Percentiles rank a stretch among this genome's conserved stretches.
Conservation (phyloP, 768 basidiomycete genomes). For the Xanthoconium stramineum region DNA sequence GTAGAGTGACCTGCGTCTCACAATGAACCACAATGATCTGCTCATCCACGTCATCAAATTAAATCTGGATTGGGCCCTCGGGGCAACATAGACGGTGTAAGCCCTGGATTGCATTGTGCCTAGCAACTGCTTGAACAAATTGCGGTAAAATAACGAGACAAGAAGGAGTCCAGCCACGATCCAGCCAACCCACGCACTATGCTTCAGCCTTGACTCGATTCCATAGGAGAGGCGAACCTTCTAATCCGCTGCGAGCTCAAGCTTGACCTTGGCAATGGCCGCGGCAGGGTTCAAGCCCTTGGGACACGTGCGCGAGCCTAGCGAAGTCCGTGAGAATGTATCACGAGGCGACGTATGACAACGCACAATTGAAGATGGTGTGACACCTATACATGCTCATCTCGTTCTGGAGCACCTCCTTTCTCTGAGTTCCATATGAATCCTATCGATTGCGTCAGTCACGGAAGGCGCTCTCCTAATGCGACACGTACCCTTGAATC, state of each 20-base stretch:
- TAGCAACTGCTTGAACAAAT: neutral
- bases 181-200: neutral
- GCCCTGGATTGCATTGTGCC: no score
- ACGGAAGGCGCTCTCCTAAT: neutral
- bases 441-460: conserved; percentile 47
- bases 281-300: conserved; percentile 5
- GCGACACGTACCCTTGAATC: conserved; percentile 74
- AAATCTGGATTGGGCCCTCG: no score
- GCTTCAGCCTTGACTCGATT: neutral
- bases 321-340: neutral
- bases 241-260: neutral
- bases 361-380: conserved; percentile 94
- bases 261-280: conserved; percentile 1
- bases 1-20: no score
- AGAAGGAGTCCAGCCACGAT: neutral
- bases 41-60: neutral
- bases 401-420: conserved; percentile 92
- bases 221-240: neutral
- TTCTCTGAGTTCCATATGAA: conserved; percentile 70
- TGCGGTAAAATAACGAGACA: neutral
- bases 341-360: neutral
- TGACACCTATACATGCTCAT: conserved; percentile 97
- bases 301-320: conserved; percentile 63
- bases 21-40: no score
- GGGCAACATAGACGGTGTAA: no score